A percentile compares a stretch with the other conserved stretches of the same genome.
phyloP scores from a whole-genome alignment of 116 monocot species.

The Papilionanthe hybrid region DNA sequence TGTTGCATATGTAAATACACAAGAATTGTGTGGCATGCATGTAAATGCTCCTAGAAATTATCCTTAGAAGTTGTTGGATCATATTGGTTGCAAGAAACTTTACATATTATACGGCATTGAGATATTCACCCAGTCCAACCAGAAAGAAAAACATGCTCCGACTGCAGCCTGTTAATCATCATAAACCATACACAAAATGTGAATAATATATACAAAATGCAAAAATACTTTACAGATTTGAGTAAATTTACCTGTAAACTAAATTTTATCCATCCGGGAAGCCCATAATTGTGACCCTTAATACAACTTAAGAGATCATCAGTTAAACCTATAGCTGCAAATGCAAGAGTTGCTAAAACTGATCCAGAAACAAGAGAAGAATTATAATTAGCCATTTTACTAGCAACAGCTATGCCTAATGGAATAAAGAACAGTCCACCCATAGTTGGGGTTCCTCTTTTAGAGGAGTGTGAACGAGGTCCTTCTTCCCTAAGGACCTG shows the following conservation, averaged over 20 bases:
- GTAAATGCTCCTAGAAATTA: slow-evolving; percentile 1
- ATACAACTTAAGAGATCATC: slow-evolving; percentile 49
- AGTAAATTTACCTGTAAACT: slow-evolving; percentile 34
- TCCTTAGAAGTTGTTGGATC: slow-evolving; percentile 21
- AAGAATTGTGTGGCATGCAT: too few species aligned
- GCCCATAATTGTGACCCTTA: slow-evolving; percentile 48
- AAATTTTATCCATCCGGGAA: slow-evolving; percentile 57
- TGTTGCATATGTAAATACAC: too few species aligned
- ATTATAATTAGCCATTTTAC: slow-evolving; percentile 29
- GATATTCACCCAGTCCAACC: slow-evolving; percentile 54
- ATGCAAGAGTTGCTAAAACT: slow-evolving; percentile 52
- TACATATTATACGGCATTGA: slow-evolving; percentile 75
- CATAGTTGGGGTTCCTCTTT: slow-evolving; percentile 67
- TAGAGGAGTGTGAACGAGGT: slow-evolving; percentile 37
- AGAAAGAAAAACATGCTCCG: slow-evolving; percentile 58
- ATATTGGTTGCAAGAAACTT: slow-evolving; percentile 30
- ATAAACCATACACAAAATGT: background rate
- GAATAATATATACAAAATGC: background rate
- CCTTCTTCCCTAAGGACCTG: slow-evolving; percentile 46
- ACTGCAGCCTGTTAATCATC: slow-evolving; percentile 1
- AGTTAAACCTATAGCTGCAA: slow-evolving; percentile 63
- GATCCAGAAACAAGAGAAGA: slow-evolving; percentile 50
- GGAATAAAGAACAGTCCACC: slow-evolving; percentile 88
- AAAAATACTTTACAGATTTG: background rate
- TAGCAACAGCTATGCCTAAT: slow-evolving; percentile 60